Conservation (phyloP, 371 early-diverging fungal genomes). For the Rhizopus sp. region DNA sequence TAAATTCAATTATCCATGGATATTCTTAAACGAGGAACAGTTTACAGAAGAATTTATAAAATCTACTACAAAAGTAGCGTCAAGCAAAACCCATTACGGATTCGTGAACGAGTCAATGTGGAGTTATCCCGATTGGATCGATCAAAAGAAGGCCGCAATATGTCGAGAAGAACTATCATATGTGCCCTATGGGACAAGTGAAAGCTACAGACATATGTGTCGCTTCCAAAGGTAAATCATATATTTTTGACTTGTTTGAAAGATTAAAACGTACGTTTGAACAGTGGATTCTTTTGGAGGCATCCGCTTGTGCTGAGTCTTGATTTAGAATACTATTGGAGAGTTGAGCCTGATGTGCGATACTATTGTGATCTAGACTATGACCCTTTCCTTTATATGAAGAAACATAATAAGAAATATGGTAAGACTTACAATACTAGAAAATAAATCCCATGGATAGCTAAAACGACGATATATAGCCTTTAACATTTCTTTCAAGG, state of each 20-base stretch:
- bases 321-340: conserved; percentile 79
- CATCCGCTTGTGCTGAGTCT: conserved; percentile 72
- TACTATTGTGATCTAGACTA: conserved; percentile 79
- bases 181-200: conserved; percentile 84
- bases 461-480: conserved; percentile 7
- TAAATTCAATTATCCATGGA: conserved; percentile 81
- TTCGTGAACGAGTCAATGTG: conserved; percentile 68
- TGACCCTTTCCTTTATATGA: conserved; percentile 84
- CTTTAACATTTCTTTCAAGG: conserved; percentile 74
- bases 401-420: conserved; percentile 74
- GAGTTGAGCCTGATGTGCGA: conserved; percentile 83
- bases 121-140: conserved; percentile 83
- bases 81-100: conserved; percentile 54
- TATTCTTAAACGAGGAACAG: conserved; percentile 74
- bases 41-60: conserved; percentile 64
- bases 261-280: not conserved
- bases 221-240: conserved; percentile 54
- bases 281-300: conserved; percentile 78
- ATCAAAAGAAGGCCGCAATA: conserved; percentile 61
- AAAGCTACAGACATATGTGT: conserved; percentile 96
- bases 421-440: conserved; percentile 33
- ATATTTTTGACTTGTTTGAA: too few species aligned
- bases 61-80: conserved; percentile 44
- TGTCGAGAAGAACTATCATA: conserved; percentile 52
- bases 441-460: not conserved